Base-by-base conservation (phyloP, 305 asterid genomes). In the Fraxinus sp. region DNA sequence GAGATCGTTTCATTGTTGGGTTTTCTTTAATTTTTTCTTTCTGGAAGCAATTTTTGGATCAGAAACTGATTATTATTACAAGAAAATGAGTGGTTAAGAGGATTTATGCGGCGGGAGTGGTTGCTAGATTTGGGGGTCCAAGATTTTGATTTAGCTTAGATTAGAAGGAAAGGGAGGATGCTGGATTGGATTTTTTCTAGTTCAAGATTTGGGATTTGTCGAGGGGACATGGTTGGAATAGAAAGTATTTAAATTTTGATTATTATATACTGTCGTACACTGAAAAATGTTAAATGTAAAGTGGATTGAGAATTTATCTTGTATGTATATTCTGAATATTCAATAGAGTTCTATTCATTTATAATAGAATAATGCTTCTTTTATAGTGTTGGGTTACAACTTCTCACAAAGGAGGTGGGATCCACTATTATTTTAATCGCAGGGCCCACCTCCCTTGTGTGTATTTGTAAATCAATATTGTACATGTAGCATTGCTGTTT, bases 1-100 rank as follows among this genome's bases (percentile, higher is more conserved):
- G 91, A 84, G 90, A 80, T 90, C 96, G 90, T 84, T 91, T 95
- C 92, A 93, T 87, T 71, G 6, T 84, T 82, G 77, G 76, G 75
- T 39, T 84, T 66, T 76, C 74, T 71, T 82, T 57, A 57, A n/a
- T 57, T 18, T 52, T 57, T 18, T 57, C 10, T 57, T 57, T 6
- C 26, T 18, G 11, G 68, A 57, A 57, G 62, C 62, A 57, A 18
- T 6, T 55, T 18, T 57, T 57, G 68, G 68, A 57, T 18, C 68
- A 57, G 28, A 18, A 7, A 57, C 68, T 57, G 68, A 57, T 57
- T n/a, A 57, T 57, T 57, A 55, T 6, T 57, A 57, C 68, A 6
- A 57, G 28, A 39, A 57, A 57, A 57, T 57, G 26, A 57, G 64
- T 55, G 64, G 22, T 55, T 16, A n/a, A 55, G 64, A 55, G 4